These are phyloP conservation scores for Pseudotulostoma volvatum DNA, from an alignment of 495 filamentous ascomycete species.

Conservation along the genomic window DNA sequence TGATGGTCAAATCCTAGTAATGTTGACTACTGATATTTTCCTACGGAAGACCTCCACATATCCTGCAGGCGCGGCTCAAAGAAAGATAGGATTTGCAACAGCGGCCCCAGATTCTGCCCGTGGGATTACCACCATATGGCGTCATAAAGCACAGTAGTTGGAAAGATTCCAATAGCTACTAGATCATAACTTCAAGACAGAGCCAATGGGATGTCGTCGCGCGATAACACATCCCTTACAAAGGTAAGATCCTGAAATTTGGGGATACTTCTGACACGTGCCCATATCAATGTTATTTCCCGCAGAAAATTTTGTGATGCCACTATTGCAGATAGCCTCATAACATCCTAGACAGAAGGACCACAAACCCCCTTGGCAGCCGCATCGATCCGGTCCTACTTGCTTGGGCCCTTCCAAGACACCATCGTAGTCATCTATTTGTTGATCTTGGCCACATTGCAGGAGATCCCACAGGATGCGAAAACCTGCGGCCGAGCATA, in stretches of 20 bases:
- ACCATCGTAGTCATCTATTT: background rate
- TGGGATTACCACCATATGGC: constrained; percentile 7
- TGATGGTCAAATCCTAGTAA: too few relatives aligned
- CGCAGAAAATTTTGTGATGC: background rate
- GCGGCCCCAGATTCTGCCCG: too few relatives aligned
- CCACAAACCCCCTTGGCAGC: background rate
- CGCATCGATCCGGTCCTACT: background rate
- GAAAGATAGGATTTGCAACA: constrained; percentile 7
- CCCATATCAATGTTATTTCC: background rate
- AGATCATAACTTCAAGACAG: background rate
- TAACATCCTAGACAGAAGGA: too few relatives aligned
- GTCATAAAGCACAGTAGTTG: constrained; percentile 3
- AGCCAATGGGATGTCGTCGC: background rate
- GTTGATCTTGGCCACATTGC: background rate
- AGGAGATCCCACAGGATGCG: background rate
- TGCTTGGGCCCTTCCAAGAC: background rate
- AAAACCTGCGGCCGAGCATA: background rate
- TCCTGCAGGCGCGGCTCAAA: too few relatives aligned
- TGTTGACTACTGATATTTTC: too few relatives aligned
- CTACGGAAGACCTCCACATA: too few relatives aligned
- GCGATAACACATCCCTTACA: background rate
- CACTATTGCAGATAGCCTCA: background rate
- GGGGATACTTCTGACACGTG: background rate
- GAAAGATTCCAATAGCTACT: background rate
- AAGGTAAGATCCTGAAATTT: background rate